A percentile compares a stretch with the other conserved stretches of the same genome.
Evolutionary conservation across 2,329 filamentous ascomycete genomes (phyloP).

Genomic region (Neospermospora avenae): DNA sequence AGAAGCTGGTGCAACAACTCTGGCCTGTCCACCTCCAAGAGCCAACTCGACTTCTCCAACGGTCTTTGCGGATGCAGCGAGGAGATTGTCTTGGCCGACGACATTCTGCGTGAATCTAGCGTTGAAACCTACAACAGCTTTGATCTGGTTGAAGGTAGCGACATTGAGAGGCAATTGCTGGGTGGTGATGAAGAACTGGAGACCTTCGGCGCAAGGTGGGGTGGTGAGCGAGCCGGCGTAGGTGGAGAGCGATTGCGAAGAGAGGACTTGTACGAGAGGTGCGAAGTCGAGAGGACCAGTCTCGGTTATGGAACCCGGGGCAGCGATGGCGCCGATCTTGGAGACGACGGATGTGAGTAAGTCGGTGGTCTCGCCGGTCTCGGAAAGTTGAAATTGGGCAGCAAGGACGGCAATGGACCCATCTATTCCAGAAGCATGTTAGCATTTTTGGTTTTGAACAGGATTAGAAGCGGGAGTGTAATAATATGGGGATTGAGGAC

Average conservation of each 20-base stretch:
- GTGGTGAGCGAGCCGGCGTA: slow-evolving; percentile 61
- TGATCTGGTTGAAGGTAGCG: slow-evolving; percentile 48
- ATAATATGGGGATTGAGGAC: neutral
- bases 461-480: neutral
- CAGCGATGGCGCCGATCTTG: slow-evolving; percentile 8
- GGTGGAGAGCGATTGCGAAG: slow-evolving; percentile 23
- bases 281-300: slow-evolving; percentile 16
- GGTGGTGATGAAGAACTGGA: slow-evolving; percentile 51
- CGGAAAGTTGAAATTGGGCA: slow-evolving; percentile 38
- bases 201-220: slow-evolving; percentile 56
- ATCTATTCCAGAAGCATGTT: slow-evolving; percentile 11
- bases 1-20: neutral
- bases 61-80: neutral
- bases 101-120: slow-evolving; percentile 49
- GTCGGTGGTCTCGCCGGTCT: slow-evolving; percentile 37
- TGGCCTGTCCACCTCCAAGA: neutral
- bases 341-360: slow-evolving; percentile 38
- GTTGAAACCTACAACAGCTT: slow-evolving; percentile 54
- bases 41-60: neutral
- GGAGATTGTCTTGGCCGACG: slow-evolving; percentile 13
- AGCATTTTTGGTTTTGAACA: neutral
- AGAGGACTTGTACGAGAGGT: slow-evolving; percentile 6
- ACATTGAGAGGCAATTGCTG: slow-evolving; percentile 47
- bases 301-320: slow-evolving; percentile 17
- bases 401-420: slow-evolving; percentile 32